Evolutionary conservation across 371 early-diverging fungal species (phyloP).

Genomic region (Homolaphlyctis polyrhiza): DNA sequence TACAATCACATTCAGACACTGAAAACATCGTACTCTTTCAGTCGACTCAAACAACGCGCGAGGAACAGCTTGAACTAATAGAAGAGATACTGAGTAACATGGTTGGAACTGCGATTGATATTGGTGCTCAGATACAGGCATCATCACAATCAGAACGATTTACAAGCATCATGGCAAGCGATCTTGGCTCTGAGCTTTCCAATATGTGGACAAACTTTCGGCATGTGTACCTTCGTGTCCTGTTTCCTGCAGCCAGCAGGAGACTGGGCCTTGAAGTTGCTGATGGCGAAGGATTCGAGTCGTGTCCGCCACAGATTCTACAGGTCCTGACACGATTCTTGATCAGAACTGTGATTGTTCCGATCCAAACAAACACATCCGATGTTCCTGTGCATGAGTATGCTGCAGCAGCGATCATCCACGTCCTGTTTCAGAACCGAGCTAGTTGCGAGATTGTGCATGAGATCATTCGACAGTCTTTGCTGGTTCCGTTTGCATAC

Average conservation of each 20-base stretch:
- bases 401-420: constrained; percentile 9
- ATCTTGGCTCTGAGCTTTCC: not conserved
- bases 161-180: not conserved
- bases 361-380: not conserved
- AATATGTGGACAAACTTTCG: constrained; percentile 60
- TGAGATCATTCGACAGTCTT: constrained; percentile 67
- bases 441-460: constrained; percentile 70
- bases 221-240: constrained; percentile 59
- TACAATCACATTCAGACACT: too few relatives aligned
- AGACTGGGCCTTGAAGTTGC: constrained; percentile 28
- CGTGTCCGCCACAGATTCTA: constrained; percentile 70
- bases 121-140: not conserved
- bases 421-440: constrained; percentile 56
- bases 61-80: constrained; percentile 31
- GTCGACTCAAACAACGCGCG: constrained; percentile 7
- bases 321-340: constrained; percentile 62
- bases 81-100: constrained; percentile 33
- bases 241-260: constrained; percentile 62
- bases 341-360: constrained; percentile 20
- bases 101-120: constrained; percentile 1
- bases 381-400: not conserved
- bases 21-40: constrained; percentile 11
- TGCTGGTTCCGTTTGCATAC: constrained; percentile 56
- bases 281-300: constrained; percentile 52
- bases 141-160: not conserved